These are phyloP conservation scores for Eimeria brunetti DNA, from an alignment of 169 alveolate genomes.

Conservation along the genomic window DNA sequence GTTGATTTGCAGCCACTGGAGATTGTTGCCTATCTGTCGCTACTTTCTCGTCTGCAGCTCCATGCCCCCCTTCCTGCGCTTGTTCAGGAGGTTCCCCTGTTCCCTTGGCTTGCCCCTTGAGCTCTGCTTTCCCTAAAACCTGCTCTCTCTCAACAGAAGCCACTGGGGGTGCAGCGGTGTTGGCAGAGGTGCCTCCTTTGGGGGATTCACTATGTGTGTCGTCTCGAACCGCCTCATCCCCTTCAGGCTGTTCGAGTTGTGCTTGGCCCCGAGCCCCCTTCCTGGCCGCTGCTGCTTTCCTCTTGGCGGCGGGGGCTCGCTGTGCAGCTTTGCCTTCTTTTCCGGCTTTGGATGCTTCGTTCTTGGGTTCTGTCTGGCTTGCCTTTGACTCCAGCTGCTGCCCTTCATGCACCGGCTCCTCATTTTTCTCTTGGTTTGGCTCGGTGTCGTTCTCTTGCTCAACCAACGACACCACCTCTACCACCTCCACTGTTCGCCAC, in stretches of 20 bases:
- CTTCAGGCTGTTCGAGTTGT: background rate
- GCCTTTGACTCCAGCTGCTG: background rate
- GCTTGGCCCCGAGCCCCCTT: background rate
- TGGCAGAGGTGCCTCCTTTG: background rate
- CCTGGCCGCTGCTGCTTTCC: constrained; percentile 46
- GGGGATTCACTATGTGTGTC: background rate
- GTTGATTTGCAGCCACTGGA: background rate
- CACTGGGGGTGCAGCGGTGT: background rate
- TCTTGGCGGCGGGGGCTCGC: constrained; percentile 36
- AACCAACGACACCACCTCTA: background rate
- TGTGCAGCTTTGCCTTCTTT: background rate
- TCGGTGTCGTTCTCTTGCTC: background rate
- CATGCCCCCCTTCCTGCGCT: background rate
- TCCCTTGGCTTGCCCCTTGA: background rate
- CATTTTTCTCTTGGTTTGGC: background rate
- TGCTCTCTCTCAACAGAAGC: background rate
- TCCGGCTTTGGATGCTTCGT: background rate
- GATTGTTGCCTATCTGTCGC: background rate
- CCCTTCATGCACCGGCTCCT: background rate
- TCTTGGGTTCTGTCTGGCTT: background rate
- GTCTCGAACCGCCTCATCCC: background rate
- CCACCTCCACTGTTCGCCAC: constrained; percentile 27
- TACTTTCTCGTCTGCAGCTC: background rate
- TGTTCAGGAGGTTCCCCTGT: background rate
- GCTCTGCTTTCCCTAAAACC: background rate